Base-by-base conservation (phyloP, 2,329 filamentous ascomycete species). In the Harringtonia lauricola region DNA sequence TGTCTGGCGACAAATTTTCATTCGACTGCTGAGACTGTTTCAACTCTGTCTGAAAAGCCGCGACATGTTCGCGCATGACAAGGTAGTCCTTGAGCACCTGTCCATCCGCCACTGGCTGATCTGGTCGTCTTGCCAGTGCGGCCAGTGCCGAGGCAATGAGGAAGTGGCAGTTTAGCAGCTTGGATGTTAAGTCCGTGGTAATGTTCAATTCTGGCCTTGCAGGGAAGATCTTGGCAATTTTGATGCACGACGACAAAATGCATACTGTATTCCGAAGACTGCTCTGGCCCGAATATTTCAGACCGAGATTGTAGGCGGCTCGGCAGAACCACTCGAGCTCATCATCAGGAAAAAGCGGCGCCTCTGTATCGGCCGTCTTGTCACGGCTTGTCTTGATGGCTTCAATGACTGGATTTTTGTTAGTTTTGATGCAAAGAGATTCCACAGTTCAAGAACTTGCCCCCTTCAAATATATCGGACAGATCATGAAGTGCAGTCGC, bases 261-360 rank as follows among this genome's bases (percentile, higher is more conserved):
- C 73, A 66, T 4, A 80, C 56, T 0, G 81, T 65, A 39, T 69
- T 60, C 7, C 59, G 57, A 1, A 79, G 66, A 21, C 72, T 58
- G 68, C 82, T 81, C 1, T 46, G 50, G 3, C 72, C 65, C 2
- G 70, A 67, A 51, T 81, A 68, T 47, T 79, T 76, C 5, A 90
- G 61, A 0, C 79, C 81, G 8, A 88, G 59, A 51, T 92, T 94
- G 64, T 94, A 94, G 1, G 83, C 73, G 49, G 85, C 90, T 49
- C 81, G 81, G 31, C 81, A 82, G 57, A 94, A 89, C 87, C 87
- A 94, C 51, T 89, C 74, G 4, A 94, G 66, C 53, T 95, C 87
- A 3, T 68, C 58, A 1, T 70, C 46, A 1, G 71, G 74, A 55
- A 88, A 87, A 1, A 70, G 45, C 48, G 62, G 74, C 28, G 62